Conservation (phyloP, 2,329 filamentous ascomycete species). For the Aspergillus hortae region DNA sequence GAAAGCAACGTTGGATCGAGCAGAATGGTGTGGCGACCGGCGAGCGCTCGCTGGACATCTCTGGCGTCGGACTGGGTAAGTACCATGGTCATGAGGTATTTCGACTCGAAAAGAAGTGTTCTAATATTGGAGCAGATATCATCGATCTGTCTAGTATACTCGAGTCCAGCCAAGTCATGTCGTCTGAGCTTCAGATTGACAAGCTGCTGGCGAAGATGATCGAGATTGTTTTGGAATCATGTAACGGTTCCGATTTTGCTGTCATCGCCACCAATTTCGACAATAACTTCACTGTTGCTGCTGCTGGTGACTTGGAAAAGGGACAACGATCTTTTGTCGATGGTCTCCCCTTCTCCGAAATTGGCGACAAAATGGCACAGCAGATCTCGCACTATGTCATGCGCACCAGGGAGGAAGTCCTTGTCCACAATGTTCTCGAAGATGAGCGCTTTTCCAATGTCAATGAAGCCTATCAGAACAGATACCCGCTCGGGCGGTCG, state of each 20-base stretch:
- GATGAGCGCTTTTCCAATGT: constrained; percentile 64
- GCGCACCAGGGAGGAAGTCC: constrained; percentile 61
- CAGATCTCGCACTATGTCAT: constrained; percentile 62
- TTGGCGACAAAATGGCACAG: constrained; percentile 56
- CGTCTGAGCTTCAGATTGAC: constrained; percentile 62
- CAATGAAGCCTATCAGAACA: constrained; percentile 52
- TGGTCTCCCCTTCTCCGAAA: constrained; percentile 55
- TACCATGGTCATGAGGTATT: not conserved
- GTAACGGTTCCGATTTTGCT: constrained; percentile 57
- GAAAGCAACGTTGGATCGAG: constrained; percentile 42
- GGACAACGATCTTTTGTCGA: constrained; percentile 53
- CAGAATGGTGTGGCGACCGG: constrained; percentile 37
- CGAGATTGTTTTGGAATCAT: constrained; percentile 62
- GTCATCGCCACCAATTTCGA: constrained; percentile 60
- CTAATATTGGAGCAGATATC: constrained; percentile 54
- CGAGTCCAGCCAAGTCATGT: constrained; percentile 62
- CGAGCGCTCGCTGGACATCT: constrained; percentile 40
- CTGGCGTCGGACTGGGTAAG: constrained; percentile 39
- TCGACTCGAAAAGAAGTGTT: not conserved
- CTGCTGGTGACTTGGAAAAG: constrained; percentile 56
- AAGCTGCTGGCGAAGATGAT: constrained; percentile 61
- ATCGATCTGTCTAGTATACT: constrained; percentile 63
- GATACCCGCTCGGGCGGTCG: constrained; percentile 56
- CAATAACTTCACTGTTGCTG: constrained; percentile 57
- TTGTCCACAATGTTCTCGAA: constrained; percentile 60